Percentiles rank a stretch among this genome's conserved stretches.
phyloP scores from a whole-genome alignment of 345 rosid species.

The Citrus sinensis region DNA sequence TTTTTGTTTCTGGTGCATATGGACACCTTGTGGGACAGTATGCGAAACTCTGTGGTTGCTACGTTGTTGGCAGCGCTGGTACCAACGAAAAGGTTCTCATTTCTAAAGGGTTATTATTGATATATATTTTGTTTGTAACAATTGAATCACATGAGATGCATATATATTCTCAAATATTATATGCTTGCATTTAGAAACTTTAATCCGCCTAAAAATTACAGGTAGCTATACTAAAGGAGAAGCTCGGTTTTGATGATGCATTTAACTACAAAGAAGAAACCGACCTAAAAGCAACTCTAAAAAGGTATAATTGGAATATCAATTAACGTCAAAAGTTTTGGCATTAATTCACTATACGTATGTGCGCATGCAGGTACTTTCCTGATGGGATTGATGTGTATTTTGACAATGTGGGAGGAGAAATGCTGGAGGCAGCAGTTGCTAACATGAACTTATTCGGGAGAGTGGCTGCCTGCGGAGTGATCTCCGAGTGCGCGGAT shows the following conservation, averaged over 20 bases:
- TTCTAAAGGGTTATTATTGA: neutral
- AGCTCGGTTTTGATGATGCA: constrained; percentile 49
- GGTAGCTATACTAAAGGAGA: constrained; percentile 41
- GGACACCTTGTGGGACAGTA: constrained; percentile 47
- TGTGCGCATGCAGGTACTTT: constrained; percentile 29
- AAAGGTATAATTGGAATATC: neutral
- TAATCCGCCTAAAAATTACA: neutral
- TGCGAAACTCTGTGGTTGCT: constrained; percentile 45
- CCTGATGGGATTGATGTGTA: constrained; percentile 54
- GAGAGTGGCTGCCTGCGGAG: constrained; percentile 48
- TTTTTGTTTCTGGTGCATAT: constrained; percentile 14
- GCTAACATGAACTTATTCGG: constrained; percentile 15
- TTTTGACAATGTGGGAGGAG: constrained; percentile 55
- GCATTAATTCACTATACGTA: too few relatives aligned
- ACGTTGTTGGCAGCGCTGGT: constrained; percentile 46
- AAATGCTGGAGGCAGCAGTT: constrained; percentile 46
- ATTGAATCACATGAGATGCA: too few relatives aligned
- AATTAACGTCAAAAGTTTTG: too few relatives aligned
- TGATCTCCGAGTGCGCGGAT: constrained; percentile 36
- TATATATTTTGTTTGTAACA: too few relatives aligned
- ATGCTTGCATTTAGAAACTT: neutral
- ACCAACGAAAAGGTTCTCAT: constrained; percentile 32
- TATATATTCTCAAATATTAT: neutral
- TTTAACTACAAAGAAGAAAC: constrained; percentile 47
- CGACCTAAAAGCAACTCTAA: constrained; percentile 33